These are phyloP conservation scores for Fagopyrum tataricum DNA, from an alignment of 148 eudicot species.

Conservation along the genomic window DNA sequence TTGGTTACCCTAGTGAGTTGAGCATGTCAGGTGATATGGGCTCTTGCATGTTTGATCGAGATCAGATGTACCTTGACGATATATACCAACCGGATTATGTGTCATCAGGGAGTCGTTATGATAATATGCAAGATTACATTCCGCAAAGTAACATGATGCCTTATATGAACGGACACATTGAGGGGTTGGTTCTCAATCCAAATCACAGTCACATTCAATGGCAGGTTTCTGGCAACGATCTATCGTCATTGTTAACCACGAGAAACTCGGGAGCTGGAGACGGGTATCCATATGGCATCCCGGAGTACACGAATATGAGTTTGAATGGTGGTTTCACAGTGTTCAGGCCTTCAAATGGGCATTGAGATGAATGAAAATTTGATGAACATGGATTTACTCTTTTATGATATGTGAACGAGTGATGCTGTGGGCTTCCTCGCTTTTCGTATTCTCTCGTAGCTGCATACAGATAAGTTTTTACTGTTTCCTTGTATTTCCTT, in stretches of 20 bases:
- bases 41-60: slow-evolving; percentile 49
- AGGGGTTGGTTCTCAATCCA: slow-evolving; percentile 40
- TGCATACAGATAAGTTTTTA: slow-evolving; percentile 7
- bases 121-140: slow-evolving; percentile 40
- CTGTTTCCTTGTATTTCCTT: slow-evolving; percentile 1
- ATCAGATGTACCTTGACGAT: slow-evolving; percentile 50
- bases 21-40: slow-evolving; percentile 37
- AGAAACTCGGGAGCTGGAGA: slow-evolving; percentile 40
- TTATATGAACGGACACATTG: slow-evolving; percentile 57
- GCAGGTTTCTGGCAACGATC: slow-evolving; percentile 53
- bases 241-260: slow-evolving; percentile 31
- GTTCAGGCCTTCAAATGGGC: slow-evolving; percentile 80
- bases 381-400: neutral
- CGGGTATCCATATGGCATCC: slow-evolving; percentile 54
- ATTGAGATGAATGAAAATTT: slow-evolving; percentile 17
- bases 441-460: neutral
- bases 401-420: slow-evolving; percentile 11
- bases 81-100: slow-evolving; percentile 37
- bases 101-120: slow-evolving; percentile 31
- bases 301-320: slow-evolving; percentile 58
- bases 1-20: slow-evolving; percentile 44
- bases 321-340: slow-evolving; percentile 55
- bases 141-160: slow-evolving; percentile 39
- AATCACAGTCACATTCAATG: slow-evolving; percentile 33
- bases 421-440: slow-evolving; percentile 7